Percentiles rank a stretch among this genome's conserved stretches.
Evolutionary conservation across 2,329 filamentous ascomycete species (phyloP).

Genomic region (Pezizomycotina sp.): DNA sequence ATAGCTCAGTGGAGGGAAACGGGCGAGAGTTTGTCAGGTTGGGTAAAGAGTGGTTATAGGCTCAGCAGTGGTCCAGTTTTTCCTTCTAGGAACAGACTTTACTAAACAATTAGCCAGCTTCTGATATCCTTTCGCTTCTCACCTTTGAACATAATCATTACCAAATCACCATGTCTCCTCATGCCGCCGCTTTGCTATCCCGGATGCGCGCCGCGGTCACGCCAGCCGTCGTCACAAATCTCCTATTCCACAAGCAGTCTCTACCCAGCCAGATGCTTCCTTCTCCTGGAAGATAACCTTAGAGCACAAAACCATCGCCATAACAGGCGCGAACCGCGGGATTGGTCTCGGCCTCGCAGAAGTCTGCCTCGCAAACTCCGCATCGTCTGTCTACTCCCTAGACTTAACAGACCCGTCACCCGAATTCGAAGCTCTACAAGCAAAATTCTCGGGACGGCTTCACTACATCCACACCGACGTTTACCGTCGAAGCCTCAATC

Average conservation of each 20-base stretch:
- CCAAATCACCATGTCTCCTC: slow-evolving; percentile 10
- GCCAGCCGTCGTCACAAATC: no score
- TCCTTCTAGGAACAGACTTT: no score
- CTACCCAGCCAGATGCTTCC: slow-evolving; percentile 27
- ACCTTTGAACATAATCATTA: no score
- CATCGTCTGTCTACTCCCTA: slow-evolving; percentile 31
- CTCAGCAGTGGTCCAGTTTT: no score
- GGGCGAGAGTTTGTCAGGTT: no score
- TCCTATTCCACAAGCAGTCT: slow-evolving; percentile 14
- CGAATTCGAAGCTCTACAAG: slow-evolving; percentile 29
- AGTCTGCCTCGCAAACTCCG: slow-evolving; percentile 34
- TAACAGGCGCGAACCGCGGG: slow-evolving; percentile 33
- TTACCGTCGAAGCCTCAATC: slow-evolving; percentile 31
- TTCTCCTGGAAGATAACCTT: slow-evolving; percentile 30
- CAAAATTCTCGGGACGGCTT: slow-evolving; percentile 32
- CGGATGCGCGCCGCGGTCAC: no score
- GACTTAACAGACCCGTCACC: slow-evolving; percentile 30
- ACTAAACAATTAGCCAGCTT: no score
- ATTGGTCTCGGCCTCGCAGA: slow-evolving; percentile 35
- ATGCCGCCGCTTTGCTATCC: slow-evolving; percentile 4
- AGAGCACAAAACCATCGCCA: slow-evolving; percentile 30
- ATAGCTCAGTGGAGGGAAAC: no score
- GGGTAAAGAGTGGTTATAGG: no score
- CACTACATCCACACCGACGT: slow-evolving; percentile 35
- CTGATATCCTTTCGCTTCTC: no score